Evolutionary conservation across 108 stramenopile species (phyloP).

Genomic region (Craspedostauros australis): DNA sequence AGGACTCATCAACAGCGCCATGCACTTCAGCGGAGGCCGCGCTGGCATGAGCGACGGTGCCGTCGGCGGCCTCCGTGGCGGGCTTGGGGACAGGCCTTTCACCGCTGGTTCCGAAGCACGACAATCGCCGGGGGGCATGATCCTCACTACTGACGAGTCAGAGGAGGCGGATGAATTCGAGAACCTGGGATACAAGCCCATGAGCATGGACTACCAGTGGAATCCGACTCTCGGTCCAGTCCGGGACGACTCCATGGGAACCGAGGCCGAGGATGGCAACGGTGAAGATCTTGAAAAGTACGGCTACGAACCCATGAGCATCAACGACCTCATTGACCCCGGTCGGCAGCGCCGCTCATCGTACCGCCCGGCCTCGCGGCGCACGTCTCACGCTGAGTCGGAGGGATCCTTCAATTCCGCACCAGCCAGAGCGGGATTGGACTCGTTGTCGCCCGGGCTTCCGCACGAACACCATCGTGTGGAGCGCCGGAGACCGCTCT

Average conservation of each 20-base stretch:
- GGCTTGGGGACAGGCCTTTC: neutral
- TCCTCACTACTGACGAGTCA: neutral
- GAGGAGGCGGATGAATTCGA: no score
- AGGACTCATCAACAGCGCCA: neutral
- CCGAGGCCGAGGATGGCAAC: neutral
- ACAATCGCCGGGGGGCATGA: neutral
- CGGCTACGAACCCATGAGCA: no score
- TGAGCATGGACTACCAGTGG: no score
- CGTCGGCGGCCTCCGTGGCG: constrained; percentile 1
- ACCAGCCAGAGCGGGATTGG: neutral
- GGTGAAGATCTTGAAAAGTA: no score
- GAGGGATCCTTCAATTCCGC: constrained; percentile 9
- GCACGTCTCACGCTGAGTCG: no score
- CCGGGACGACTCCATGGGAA: neutral
- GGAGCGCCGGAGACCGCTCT: constrained; percentile 1
- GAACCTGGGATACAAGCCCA: no score
- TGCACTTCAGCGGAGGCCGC: neutral
- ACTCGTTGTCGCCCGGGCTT: neutral
- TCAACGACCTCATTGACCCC: neutral
- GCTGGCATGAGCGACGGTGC: neutral
- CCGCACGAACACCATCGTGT: constrained; percentile 6
- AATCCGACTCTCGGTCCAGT: neutral
- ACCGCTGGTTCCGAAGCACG: constrained; percentile 6
- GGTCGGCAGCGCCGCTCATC: neutral
- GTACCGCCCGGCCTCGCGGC: no score